Percentiles rank a stretch among this genome's conserved stretches.
Conservation (phyloP, 495 filamentous ascomycete species). For the Diplogelasinospora grovesii region DNA sequence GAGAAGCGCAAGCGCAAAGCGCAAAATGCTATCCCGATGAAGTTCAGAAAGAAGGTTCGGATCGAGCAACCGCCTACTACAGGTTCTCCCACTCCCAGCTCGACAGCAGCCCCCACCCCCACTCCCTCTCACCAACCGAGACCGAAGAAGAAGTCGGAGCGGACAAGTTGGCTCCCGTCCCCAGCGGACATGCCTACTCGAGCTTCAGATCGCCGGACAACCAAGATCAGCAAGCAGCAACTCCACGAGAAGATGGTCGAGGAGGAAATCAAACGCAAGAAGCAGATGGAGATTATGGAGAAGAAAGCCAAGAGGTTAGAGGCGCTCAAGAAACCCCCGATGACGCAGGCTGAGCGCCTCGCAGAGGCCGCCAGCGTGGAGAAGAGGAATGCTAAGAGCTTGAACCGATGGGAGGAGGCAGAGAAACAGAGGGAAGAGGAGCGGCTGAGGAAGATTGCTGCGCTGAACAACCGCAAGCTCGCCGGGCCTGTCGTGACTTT, state of each 20-base stretch:
- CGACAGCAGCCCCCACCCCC: constrained; percentile 29
- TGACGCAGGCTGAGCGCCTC: constrained; percentile 87
- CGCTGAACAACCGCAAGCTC: constrained; percentile 75
- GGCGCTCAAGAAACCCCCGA: constrained; percentile 62
- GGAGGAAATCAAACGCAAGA: constrained; percentile 70
- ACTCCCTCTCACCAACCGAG: too few relatives aligned
- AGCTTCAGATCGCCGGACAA: constrained; percentile 74
- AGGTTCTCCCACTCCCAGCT: constrained; percentile 8
- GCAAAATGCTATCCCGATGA: constrained; percentile 48
- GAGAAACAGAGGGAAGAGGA: constrained; percentile 83
- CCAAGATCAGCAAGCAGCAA: constrained; percentile 75
- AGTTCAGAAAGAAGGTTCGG: constrained; percentile 51
- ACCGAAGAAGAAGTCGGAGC: constrained; percentile 89
- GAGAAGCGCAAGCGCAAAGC: constrained; percentile 70
- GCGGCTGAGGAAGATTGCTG: constrained; percentile 70
- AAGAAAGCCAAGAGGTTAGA: constrained; percentile 74
- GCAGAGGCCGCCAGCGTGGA: constrained; percentile 79
- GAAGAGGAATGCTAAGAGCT: constrained; percentile 77
- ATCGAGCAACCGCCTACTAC: constrained; percentile 34
- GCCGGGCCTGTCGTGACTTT: constrained; percentile 86
- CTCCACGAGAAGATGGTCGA: constrained; percentile 78
- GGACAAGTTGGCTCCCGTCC: constrained; percentile 80
- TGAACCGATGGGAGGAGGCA: constrained; percentile 89
- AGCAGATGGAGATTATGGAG: constrained; percentile 79
- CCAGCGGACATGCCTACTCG: constrained; percentile 72